Conservation (phyloP, 352 stramenopile genomes). For the Globisporangium cylindrosporum region DNA sequence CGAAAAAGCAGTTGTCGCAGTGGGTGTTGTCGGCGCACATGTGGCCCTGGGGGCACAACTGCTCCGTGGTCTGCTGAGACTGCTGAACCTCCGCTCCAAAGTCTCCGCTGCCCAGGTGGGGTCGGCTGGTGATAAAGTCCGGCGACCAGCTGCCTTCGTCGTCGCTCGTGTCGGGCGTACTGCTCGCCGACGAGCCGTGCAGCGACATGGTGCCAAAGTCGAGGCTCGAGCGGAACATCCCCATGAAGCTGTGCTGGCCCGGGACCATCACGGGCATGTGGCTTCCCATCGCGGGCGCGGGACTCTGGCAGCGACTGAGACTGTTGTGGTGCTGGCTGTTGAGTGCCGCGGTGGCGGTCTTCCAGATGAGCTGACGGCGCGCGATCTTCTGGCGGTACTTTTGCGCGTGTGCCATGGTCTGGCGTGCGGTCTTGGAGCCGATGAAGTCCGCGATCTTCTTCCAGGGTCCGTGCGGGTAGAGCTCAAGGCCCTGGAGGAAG, state of each 20-base stretch:
- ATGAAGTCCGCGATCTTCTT: conserved; percentile 26
- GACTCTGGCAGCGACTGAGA: background rate
- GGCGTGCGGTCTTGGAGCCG: conserved; percentile 23
- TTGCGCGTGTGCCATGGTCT: conserved; percentile 30
- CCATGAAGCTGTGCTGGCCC: conserved; percentile 12
- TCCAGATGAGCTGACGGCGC: conserved; percentile 25
- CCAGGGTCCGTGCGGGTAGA: conserved; percentile 25
- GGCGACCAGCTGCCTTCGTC: conserved; percentile 16
- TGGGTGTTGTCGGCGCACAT: conserved; percentile 9
- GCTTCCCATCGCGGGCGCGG: conserved; percentile 23
- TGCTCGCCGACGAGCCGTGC: conserved; percentile 8
- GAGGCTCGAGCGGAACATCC: conserved; percentile 8
- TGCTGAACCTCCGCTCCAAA: background rate
- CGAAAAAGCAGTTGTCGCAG: conserved; percentile 31
- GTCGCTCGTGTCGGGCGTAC: conserved; percentile 20
- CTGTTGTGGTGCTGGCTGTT: conserved; percentile 4
- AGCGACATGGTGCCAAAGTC: conserved; percentile 12
- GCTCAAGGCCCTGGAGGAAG: conserved; percentile 27
- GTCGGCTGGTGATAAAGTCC: background rate
- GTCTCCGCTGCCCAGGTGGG: conserved; percentile 9
- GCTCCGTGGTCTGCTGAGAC: background rate
- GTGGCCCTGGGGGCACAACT: conserved; percentile 8
- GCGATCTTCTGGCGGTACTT: conserved; percentile 34
- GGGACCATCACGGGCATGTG: background rate
- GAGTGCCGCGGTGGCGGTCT: conserved; percentile 7